A percentile compares a stretch with the other conserved stretches of the same genome.
Conservation (phyloP, 2,329 filamentous ascomycete genomes). For the Madurella fahalii region DNA sequence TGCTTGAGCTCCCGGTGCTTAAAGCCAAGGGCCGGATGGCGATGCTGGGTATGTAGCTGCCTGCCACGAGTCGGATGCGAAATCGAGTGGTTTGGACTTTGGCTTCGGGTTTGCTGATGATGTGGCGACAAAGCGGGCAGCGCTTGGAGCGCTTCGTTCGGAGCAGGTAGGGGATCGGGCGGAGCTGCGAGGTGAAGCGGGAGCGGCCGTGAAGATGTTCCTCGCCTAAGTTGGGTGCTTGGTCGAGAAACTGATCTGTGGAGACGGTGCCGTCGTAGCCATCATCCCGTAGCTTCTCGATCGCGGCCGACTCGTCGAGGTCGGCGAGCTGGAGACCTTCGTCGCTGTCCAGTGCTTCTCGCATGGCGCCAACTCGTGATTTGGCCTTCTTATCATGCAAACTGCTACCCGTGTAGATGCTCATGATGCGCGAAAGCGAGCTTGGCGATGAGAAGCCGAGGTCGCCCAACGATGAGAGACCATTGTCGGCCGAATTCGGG, state of each 20-base stretch:
- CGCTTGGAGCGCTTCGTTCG: conserved; percentile 92
- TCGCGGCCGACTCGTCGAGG: conserved; percentile 57
- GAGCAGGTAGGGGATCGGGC: conserved; percentile 76
- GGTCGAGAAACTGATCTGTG: conserved; percentile 44
- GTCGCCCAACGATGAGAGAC: conserved; percentile 43
- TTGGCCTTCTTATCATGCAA: conserved; percentile 62
- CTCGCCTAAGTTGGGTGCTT: conserved; percentile 36
- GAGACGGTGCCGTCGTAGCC: conserved; percentile 63
- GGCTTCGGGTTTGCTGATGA: conserved; percentile 87
- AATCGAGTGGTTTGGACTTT: conserved; percentile 87
- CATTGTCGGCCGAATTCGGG: conserved; percentile 47
- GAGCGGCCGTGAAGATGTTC: conserved; percentile 44
- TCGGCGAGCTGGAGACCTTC: conserved; percentile 68
- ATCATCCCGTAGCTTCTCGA: conserved; percentile 54
- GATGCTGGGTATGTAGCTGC: conserved; percentile 81
- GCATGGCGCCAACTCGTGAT: conserved; percentile 67
- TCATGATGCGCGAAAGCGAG: conserved; percentile 85
- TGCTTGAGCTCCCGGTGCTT: conserved; percentile 17
- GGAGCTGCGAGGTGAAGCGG: conserved; percentile 68
- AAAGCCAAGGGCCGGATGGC: conserved; percentile 61
- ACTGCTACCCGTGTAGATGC: conserved; percentile 69
- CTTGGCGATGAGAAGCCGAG: conserved; percentile 70
- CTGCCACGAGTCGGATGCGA: conserved; percentile 85
- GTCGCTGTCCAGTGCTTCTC: conserved; percentile 65
- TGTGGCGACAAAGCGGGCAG: conserved; percentile 87